Evolutionary conservation across 495 filamentous ascomycete species (phyloP).

Genomic region (Hypoxylon lienhwacheense): DNA sequence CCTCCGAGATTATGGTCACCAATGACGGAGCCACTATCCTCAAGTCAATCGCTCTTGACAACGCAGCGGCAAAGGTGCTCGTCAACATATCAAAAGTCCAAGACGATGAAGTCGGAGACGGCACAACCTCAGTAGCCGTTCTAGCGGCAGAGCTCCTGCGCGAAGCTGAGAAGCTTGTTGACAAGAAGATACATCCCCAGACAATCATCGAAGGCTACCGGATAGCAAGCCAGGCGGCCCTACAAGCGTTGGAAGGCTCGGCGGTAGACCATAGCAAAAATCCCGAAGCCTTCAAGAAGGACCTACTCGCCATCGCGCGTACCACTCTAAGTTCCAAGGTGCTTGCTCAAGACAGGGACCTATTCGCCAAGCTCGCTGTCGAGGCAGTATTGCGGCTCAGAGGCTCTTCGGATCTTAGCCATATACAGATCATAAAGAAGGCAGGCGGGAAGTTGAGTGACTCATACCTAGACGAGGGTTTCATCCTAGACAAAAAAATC

Average conservation of each 20-base stretch:
- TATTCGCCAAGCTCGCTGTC: constrained; percentile 88
- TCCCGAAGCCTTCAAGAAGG: constrained; percentile 79
- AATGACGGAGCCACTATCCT: constrained; percentile 98
- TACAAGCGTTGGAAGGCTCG: constrained; percentile 76
- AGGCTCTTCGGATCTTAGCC: constrained; percentile 90
- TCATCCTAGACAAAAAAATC: constrained; percentile 98
- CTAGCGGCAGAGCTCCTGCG: constrained; percentile 92
- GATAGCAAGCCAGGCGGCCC: constrained; percentile 88
- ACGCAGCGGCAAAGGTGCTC: constrained; percentile 93
- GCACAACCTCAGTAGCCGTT: constrained; percentile 83
- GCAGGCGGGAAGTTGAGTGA: constrained; percentile 95
- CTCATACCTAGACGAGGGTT: constrained; percentile 96
- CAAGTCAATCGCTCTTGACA: constrained; percentile 98
- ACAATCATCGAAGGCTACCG: constrained; percentile 99
- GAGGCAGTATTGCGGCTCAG: constrained; percentile 90
- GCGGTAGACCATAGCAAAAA: constrained; percentile 89
- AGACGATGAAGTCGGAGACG: constrained; percentile 97
- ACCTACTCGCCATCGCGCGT: constrained; percentile 85
- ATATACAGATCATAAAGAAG: constrained; percentile 99
- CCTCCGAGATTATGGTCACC: constrained; percentile 94
- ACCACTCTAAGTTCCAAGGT: constrained; percentile 99
- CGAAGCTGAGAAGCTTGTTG: constrained; percentile 94
- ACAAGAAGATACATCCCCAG: constrained; percentile 97
- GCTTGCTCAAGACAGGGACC: constrained; percentile 86
- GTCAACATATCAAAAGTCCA: constrained; percentile 99